Percentiles rank a stretch among this genome's conserved stretches.
Conservation (phyloP, 2,329 filamentous ascomycete genomes). For the Pseudogymnoascus sp. region DNA sequence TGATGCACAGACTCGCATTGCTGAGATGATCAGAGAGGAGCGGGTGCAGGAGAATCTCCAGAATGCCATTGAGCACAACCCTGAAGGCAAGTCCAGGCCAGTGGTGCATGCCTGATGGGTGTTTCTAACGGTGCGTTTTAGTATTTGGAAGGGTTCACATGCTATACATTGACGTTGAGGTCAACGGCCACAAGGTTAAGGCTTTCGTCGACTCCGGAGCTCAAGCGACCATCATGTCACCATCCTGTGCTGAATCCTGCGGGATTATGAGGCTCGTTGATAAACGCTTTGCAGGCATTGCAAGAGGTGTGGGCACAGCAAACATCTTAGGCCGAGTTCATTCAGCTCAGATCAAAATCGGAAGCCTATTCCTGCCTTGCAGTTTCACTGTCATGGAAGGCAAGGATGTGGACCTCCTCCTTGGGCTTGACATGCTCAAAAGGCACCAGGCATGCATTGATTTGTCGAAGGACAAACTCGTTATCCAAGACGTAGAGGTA, state of each 20-base stretch:
- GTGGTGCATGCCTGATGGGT: not conserved
- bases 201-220: conserved; percentile 96
- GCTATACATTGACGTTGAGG: conserved; percentile 91
- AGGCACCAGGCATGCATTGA: conserved; percentile 91
- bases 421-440: conserved; percentile 95
- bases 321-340: conserved; percentile 93
- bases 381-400: conserved; percentile 99
- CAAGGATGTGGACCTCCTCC: conserved; percentile 85
- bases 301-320: conserved; percentile 87
- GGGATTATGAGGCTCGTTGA: conserved; percentile 96
- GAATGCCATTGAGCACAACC: conserved; percentile 94
- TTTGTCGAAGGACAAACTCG: conserved; percentile 70
- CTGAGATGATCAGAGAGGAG: conserved; percentile 94
- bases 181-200: conserved; percentile 87
- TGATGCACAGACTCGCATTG: conserved; percentile 84
- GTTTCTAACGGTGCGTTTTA: conserved; percentile 30
- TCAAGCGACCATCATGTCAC: conserved; percentile 98
- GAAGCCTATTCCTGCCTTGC: conserved; percentile 76
- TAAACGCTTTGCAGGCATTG: conserved; percentile 82
- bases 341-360: conserved; percentile 90
- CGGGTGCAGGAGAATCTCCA: conserved; percentile 91
- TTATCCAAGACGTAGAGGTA: conserved; percentile 83
- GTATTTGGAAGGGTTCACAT: conserved; percentile 93
- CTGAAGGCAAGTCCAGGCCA: conserved; percentile 62
- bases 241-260: conserved; percentile 79